Conservation (phyloP, 345 rosid species). For the Salix suchowensis region DNA sequence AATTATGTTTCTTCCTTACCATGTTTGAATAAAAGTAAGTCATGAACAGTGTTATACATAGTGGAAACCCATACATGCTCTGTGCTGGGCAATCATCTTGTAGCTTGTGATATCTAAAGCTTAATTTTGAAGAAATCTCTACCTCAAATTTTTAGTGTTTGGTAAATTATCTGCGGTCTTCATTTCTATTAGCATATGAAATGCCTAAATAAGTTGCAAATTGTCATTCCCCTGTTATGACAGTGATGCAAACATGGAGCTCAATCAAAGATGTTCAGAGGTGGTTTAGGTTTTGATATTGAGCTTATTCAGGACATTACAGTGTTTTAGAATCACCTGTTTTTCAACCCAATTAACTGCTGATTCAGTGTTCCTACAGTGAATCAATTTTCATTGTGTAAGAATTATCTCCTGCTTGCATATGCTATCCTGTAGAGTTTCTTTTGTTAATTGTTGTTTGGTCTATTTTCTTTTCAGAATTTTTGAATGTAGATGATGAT, state of each 20-base stretch:
- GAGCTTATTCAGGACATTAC: neutral
- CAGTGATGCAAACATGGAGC: neutral
- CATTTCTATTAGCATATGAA: neutral
- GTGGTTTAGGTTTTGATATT: neutral
- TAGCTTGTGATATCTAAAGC: neutral
- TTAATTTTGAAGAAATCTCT: neutral
- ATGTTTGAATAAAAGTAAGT: neutral
- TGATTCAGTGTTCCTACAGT: neutral
- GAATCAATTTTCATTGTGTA: neutral
- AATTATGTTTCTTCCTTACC: neutral
- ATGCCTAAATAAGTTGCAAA: neutral
- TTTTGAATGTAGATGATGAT: constrained; percentile 87
- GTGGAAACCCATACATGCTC: neutral
- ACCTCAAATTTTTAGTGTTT: neutral
- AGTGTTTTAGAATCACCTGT: neutral
- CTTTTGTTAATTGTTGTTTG: neutral
- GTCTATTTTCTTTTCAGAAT: constrained; percentile 42
- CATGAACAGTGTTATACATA: neutral
- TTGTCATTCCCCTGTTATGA: neutral
- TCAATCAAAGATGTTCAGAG: neutral
- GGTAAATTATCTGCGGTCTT: neutral
- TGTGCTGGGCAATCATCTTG: neutral
- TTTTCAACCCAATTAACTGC: neutral
- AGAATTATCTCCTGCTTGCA: neutral
- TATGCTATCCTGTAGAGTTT: neutral